Conservation (phyloP, 805 yeast species). For the Lipomyces yamadae region DNA sequence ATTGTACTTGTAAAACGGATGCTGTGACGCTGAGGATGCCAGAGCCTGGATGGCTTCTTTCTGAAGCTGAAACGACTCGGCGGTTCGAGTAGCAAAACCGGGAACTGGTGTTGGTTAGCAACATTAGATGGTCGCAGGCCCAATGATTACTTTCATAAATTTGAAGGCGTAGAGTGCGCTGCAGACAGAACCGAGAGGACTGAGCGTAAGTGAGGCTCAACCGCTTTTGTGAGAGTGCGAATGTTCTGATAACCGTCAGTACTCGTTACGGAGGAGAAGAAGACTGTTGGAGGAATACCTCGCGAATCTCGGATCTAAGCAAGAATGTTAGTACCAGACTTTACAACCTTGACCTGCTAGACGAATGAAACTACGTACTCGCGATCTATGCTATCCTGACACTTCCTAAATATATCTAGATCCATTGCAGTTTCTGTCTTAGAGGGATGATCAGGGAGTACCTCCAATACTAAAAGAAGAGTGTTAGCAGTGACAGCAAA, state of each 20-base stretch:
- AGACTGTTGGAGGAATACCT: not conserved
- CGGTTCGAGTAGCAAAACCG: not conserved
- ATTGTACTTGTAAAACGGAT: conserved; percentile 30
- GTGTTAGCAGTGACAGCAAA: too few relatives aligned
- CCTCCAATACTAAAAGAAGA: too few relatives aligned
- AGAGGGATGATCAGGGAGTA: too few relatives aligned
- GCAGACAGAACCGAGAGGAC: conserved; percentile 12
- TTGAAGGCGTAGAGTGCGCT: conserved; percentile 8
- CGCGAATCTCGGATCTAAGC: conserved; percentile 5
- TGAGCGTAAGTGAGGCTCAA: conserved; percentile 19
- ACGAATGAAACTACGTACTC: conserved; percentile 8
- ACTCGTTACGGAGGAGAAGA: not conserved
- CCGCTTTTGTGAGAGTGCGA: conserved; percentile 9
- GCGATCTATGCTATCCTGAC: conserved; percentile 20
- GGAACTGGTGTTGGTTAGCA: conserved; percentile 7
- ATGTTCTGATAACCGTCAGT: conserved; percentile 2
- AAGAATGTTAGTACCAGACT: not conserved
- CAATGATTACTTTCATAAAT: conserved; percentile 3
- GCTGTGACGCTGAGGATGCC: conserved; percentile 15
- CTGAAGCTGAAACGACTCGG: conserved; percentile 4
- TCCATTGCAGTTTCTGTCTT: conserved; percentile 1
- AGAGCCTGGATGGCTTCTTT: conserved; percentile 11
- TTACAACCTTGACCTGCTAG: not conserved
- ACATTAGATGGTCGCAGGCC: not conserved
- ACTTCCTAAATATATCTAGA: conserved; percentile 14